Conservation (phyloP, 2,329 filamentous ascomycete genomes). For the Fusarium sp. region DNA sequence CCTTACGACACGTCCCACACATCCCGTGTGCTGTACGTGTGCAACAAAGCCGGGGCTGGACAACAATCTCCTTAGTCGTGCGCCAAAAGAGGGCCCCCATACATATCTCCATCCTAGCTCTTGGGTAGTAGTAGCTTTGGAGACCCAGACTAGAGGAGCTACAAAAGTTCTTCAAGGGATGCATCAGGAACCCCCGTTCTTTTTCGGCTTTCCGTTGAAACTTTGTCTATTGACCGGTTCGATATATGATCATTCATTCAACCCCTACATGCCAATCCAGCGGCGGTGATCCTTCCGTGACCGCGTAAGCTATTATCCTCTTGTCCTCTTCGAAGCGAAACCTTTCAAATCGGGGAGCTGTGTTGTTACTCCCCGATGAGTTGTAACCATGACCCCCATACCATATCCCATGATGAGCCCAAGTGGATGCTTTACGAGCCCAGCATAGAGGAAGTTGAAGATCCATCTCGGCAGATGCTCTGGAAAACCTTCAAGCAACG, state of each 20-base stretch:
- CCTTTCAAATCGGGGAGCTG: slow-evolving; percentile 13
- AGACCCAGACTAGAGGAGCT: neutral
- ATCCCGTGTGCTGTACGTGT: slow-evolving; percentile 4
- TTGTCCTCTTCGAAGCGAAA: slow-evolving; percentile 17
- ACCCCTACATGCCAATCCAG: neutral
- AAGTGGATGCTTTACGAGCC: slow-evolving; percentile 1
- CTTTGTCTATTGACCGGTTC: slow-evolving; percentile 19
- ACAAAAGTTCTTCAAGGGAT: slow-evolving; percentile 6
- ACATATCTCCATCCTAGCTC: slow-evolving; percentile 13
- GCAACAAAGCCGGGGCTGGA: slow-evolving; percentile 11
- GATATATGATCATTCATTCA: slow-evolving; percentile 16
- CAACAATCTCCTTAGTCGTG: slow-evolving; percentile 10
- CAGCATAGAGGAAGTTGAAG: neutral
- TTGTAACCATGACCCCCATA: slow-evolving; percentile 3
- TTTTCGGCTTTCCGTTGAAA: slow-evolving; percentile 1
- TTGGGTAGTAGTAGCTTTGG: neutral
- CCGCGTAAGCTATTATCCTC: slow-evolving; percentile 8
- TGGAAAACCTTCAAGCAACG: neutral
- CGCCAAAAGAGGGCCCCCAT: slow-evolving; percentile 8
- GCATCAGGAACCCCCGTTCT: slow-evolving; percentile 5
- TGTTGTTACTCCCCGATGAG: slow-evolving; percentile 5
- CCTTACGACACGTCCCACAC: slow-evolving; percentile 19
- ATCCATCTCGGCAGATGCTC: slow-evolving; percentile 1
- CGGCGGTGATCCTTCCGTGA: slow-evolving; percentile 7
- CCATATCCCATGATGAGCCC: neutral